Evolutionary conservation across 1,284 basidiomycete species (phyloP).

Genomic region (Pseudomicrostroma phylloplanum): DNA sequence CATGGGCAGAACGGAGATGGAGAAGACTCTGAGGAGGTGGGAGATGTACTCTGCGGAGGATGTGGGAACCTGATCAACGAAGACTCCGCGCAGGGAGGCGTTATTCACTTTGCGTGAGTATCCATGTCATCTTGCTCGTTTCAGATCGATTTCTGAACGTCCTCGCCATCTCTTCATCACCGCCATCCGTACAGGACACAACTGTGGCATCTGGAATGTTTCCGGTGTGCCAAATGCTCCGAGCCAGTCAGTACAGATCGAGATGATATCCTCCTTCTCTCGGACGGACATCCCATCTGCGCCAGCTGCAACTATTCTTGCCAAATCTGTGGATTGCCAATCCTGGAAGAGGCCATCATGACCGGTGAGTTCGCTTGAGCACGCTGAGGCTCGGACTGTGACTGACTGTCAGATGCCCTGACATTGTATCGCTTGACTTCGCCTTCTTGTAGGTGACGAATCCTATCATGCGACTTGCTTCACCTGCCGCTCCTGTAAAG

Average conservation of each 20-base stretch:
- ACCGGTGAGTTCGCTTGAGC: slow-evolving; percentile 54
- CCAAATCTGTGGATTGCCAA: slow-evolving; percentile 36
- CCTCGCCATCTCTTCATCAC: neutral
- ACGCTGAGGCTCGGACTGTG: too few relatives aligned
- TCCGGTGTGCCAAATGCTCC: slow-evolving; percentile 52
- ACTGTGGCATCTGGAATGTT: slow-evolving; percentile 44
- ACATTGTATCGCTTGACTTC: neutral
- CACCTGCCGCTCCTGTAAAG: slow-evolving; percentile 89
- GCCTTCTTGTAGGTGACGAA: slow-evolving; percentile 63
- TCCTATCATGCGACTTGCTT: slow-evolving; percentile 98
- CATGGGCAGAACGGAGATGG: neutral
- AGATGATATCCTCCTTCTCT: slow-evolving; percentile 87
- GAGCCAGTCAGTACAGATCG: slow-evolving; percentile 63
- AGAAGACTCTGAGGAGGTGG: slow-evolving; percentile 21
- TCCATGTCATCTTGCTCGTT: neutral
- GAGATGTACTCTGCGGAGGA: slow-evolving; percentile 40
- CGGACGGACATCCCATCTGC: slow-evolving; percentile 94
- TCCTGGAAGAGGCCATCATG: slow-evolving; percentile 69
- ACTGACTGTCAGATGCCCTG: too few relatives aligned
- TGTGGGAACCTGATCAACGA: slow-evolving; percentile 37
- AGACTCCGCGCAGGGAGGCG: slow-evolving; percentile 34
- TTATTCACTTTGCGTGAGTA: slow-evolving; percentile 38
- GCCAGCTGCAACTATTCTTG: slow-evolving; percentile 85
- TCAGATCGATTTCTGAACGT: slow-evolving; percentile 5
- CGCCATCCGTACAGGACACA: slow-evolving; percentile 17